phyloP scores from a whole-genome alignment of 306 rosid genomes.

The Quercus suber region DNA sequence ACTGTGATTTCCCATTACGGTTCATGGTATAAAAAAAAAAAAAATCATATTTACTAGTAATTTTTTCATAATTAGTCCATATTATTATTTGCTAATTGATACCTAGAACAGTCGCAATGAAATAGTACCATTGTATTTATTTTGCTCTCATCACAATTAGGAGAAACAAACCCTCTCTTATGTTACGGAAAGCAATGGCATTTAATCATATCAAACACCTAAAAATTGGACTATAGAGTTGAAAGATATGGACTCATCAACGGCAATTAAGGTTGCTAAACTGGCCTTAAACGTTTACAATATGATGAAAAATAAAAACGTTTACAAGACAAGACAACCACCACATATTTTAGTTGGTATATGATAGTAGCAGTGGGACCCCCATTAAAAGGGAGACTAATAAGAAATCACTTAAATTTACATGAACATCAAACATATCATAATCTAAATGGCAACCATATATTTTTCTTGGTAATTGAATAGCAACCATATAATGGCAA shows the following conservation, averaged over 20 bases:
- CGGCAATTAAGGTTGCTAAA: neutral
- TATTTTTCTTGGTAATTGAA: no score
- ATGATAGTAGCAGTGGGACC: slow-evolving; percentile 19
- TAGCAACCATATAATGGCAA: neutral
- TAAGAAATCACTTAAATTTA: neutral
- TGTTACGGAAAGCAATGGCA: no score
- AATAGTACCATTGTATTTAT: neutral
- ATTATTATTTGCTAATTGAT: neutral
- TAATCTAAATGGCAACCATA: neutral
- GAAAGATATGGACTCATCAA: neutral
- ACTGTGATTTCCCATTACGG: neutral
- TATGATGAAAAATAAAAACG: no score
- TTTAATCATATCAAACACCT: neutral
- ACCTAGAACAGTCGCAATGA: neutral
- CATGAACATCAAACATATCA: neutral
- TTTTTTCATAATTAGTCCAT: no score
- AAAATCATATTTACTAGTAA: neutral
- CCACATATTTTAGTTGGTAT: slow-evolving; percentile 10
- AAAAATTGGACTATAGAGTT: neutral
- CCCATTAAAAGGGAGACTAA: neutral
- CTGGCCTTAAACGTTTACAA: neutral
- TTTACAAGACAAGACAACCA: neutral
- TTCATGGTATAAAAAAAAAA: neutral
- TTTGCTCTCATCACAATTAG: neutral
- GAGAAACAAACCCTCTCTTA: neutral